Percentiles rank a stretch among this genome's conserved stretches.
Evolutionary conservation across 1,284 basidiomycete species (phyloP).

Genomic region (Singerocomus inundabilis): DNA sequence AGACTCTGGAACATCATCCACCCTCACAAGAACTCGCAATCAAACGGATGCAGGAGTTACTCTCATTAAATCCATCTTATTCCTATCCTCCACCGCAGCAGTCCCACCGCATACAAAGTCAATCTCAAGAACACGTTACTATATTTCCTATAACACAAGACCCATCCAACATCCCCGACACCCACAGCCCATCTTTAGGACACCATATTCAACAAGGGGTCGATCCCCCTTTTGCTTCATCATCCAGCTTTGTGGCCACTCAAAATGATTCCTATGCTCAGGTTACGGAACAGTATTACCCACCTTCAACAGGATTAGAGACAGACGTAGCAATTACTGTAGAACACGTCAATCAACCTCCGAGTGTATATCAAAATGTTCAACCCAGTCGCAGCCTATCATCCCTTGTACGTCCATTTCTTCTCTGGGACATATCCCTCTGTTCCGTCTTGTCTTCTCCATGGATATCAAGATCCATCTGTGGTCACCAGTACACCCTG

Average conservation of each 20-base stretch:
- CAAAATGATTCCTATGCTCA: constrained; percentile 11
- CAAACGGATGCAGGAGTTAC: constrained; percentile 29
- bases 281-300: constrained; percentile 6
- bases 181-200: background rate
- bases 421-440: background rate
- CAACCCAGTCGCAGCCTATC: constrained; percentile 21
- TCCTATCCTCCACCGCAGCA: background rate
- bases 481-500: no score
- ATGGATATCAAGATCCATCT: background rate
- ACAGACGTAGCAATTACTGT: constrained; percentile 16
- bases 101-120: constrained; percentile 3
- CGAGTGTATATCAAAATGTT: constrained; percentile 12
- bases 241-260: background rate
- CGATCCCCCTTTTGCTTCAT: constrained; percentile 8
- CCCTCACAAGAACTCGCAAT: constrained; percentile 12
- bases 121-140: background rate
- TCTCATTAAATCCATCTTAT: constrained; percentile 15
- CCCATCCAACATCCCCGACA: background rate
- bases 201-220: constrained; percentile 1
- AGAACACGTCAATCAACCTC: constrained; percentile 13
- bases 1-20: constrained; percentile 4
- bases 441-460: background rate
- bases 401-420: constrained; percentile 25
- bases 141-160: background rate
- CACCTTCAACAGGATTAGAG: constrained; percentile 2